phyloP scores from a whole-genome alignment of 2,329 filamentous ascomycete species.

The Pseudocercospora cruenta region DNA sequence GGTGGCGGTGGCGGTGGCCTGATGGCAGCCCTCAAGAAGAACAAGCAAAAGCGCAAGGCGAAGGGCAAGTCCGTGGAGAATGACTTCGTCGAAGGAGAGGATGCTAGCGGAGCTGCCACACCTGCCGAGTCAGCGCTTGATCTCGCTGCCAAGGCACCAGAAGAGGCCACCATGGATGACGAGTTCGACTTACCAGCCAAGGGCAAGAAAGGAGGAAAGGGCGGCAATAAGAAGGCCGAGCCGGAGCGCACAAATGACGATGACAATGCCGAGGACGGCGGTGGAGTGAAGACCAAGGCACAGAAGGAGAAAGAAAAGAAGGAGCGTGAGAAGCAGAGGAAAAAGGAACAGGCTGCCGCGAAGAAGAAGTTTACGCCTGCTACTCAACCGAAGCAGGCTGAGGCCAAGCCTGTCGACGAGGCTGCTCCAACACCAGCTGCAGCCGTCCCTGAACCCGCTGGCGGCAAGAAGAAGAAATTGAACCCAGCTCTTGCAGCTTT shows the following conservation, averaged over 20 bases:
- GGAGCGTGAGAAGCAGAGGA: slow-evolving; percentile 96
- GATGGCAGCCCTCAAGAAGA: slow-evolving; percentile 57
- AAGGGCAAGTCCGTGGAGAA: slow-evolving; percentile 73
- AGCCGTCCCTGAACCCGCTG: slow-evolving; percentile 45
- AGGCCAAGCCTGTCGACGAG: slow-evolving; percentile 45
- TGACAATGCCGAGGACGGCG: slow-evolving; percentile 59
- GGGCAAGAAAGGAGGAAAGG: slow-evolving; percentile 62
- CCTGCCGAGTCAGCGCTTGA: slow-evolving; percentile 43
- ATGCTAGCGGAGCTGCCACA: slow-evolving; percentile 50
- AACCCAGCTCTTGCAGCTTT: slow-evolving; percentile 72
- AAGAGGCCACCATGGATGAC: slow-evolving; percentile 69
- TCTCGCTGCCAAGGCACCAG: slow-evolving; percentile 70
- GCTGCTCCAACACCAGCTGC: slow-evolving; percentile 52
- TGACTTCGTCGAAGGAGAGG: slow-evolving; percentile 73
- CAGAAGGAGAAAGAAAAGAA: slow-evolving; percentile 99
- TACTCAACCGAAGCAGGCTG: slow-evolving; percentile 37
- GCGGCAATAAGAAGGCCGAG: slow-evolving; percentile 52
- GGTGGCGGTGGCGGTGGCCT: slow-evolving; percentile 52
- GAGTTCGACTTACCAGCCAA: slow-evolving; percentile 76
- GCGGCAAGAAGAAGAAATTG: slow-evolving; percentile 84
- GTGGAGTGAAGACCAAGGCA: slow-evolving; percentile 87
- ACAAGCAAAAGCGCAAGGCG: slow-evolving; percentile 79
- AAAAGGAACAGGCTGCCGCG: slow-evolving; percentile 90
- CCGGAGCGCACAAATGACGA: slow-evolving; percentile 50
- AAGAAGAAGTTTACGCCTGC: slow-evolving; percentile 72